phyloP scores from a whole-genome alignment of 1,284 basidiomycete genomes.

The Ganoderma resinaceum region DNA sequence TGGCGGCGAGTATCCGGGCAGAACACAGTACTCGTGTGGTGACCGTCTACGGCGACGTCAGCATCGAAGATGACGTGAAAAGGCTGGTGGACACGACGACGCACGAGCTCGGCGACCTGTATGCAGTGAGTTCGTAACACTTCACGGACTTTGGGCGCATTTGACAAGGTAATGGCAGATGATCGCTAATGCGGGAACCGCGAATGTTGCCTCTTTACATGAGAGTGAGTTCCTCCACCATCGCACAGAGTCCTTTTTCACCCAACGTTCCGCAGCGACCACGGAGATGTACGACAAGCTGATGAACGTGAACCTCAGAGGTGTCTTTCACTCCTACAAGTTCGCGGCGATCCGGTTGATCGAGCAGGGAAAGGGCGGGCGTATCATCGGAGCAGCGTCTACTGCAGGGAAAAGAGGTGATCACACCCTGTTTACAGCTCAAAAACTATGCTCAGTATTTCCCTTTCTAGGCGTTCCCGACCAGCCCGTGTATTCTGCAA shows the following conservation, averaged over 20 bases:
- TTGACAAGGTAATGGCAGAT: slow-evolving; percentile 14
- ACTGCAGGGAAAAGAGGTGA: slow-evolving; percentile 37
- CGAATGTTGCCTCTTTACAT: slow-evolving; percentile 28
- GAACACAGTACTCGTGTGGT: slow-evolving; percentile 29
- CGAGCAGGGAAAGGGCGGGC: slow-evolving; percentile 44
- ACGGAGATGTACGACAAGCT: slow-evolving; percentile 38
- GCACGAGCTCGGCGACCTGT: slow-evolving; percentile 38
- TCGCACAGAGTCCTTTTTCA: neutral
- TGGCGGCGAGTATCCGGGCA: slow-evolving; percentile 32
- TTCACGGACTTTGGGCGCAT: neutral
- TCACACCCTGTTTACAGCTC: neutral
- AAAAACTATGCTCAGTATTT: no score
- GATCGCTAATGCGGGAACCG: slow-evolving; percentile 29
- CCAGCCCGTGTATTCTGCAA: slow-evolving; percentile 30
- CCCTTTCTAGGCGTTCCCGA: slow-evolving; percentile 14
- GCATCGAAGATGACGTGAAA: slow-evolving; percentile 40
- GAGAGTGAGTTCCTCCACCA: slow-evolving; percentile 15
- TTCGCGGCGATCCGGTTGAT: slow-evolving; percentile 43
- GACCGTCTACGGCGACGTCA: slow-evolving; percentile 39
- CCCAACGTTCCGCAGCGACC: slow-evolving; percentile 17
- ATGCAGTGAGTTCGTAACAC: slow-evolving; percentile 14
- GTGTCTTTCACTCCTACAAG: slow-evolving; percentile 45
- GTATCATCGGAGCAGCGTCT: slow-evolving; percentile 43
- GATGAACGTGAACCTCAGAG: slow-evolving; percentile 41
- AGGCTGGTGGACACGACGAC: slow-evolving; percentile 38